Conservation (phyloP, 495 filamentous ascomycete genomes). For the Tuber magnatum region DNA sequence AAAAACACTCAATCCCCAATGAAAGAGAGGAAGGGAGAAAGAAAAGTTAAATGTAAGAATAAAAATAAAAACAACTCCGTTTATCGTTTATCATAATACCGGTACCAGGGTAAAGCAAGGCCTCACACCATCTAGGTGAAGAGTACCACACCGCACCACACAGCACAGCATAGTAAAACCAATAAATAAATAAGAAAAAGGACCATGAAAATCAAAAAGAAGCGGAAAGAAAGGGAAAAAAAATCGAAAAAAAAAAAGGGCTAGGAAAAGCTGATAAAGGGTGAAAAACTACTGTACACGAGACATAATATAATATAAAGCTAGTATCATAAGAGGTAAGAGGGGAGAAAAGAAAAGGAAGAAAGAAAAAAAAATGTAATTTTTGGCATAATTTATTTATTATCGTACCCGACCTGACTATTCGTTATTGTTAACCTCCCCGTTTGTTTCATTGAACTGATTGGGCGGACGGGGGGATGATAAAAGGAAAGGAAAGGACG, state of each 20-base stretch:
- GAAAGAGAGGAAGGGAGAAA: neutral
- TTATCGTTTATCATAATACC: constrained; percentile 7
- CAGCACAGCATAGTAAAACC: neutral
- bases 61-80: constrained; percentile 16
- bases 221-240: constrained; percentile 17
- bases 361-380: constrained; percentile 10
- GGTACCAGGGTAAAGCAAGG: constrained; percentile 10
- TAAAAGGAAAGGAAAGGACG: neutral
- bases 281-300: constrained; percentile 10
- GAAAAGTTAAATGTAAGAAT: neutral
- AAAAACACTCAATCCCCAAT: neutral
- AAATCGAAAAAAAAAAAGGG: constrained; percentile 2
- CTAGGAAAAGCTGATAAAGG: constrained; percentile 10
- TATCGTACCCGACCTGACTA: constrained; percentile 29
- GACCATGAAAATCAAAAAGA: constrained; percentile 15
- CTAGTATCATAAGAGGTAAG: neutral
- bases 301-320: constrained; percentile 2
- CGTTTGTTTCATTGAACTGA: constrained; percentile 11
- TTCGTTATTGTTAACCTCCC: constrained; percentile 21
- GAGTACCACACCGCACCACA: neutral
- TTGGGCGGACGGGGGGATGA: neutral
- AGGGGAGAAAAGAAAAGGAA: constrained; percentile 26
- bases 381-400: constrained; percentile 31
- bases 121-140: constrained; percentile 7
- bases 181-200: constrained; percentile 25